Conservation (phyloP, 139 green algal genomes). For the Edaphochlamys debaryana region DNA sequence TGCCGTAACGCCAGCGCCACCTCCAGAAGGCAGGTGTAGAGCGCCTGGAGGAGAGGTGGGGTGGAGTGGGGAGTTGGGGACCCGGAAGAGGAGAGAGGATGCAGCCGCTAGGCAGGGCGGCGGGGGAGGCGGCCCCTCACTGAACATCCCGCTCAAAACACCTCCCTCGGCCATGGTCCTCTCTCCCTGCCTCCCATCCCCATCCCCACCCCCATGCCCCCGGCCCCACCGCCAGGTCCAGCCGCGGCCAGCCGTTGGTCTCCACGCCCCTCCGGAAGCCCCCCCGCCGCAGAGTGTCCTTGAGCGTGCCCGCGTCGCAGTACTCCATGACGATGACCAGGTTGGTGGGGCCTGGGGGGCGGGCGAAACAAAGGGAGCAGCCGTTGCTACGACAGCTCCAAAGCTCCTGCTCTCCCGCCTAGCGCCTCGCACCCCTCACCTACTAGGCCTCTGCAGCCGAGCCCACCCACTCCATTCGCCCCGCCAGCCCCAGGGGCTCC, state of each 20-base stretch:
- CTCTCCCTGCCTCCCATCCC: no score
- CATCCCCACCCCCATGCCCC: not conserved
- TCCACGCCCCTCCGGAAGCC: constrained; percentile 23
- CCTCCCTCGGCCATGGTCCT: no score
- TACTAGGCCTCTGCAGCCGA: no score
- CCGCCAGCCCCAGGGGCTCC: not conserved
- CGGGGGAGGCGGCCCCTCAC: no score
- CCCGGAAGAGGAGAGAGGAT: no score
- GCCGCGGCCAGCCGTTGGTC: constrained; percentile 16
- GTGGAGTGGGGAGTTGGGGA: no score
- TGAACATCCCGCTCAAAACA: no score
- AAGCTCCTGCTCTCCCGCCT: no score
- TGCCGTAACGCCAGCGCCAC: constrained; percentile 49
- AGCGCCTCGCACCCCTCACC: no score
- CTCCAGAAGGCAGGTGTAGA: constrained; percentile 45
- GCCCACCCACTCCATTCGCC: no score
- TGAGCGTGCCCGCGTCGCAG: constrained; percentile 41
- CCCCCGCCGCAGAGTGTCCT: constrained; percentile 28
- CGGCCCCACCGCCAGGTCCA: constrained; percentile 21
- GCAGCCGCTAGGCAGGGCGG: no score
- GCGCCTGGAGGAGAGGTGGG: not conserved
- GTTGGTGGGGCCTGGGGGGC: constrained; percentile 29
- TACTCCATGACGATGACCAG: constrained; percentile 45
- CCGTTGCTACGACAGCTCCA: no score
- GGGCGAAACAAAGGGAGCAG: not conserved